These are phyloP conservation scores for Penicillium samsonianum DNA, from an alignment of 495 filamentous ascomycete genomes.

Conservation along the genomic window DNA sequence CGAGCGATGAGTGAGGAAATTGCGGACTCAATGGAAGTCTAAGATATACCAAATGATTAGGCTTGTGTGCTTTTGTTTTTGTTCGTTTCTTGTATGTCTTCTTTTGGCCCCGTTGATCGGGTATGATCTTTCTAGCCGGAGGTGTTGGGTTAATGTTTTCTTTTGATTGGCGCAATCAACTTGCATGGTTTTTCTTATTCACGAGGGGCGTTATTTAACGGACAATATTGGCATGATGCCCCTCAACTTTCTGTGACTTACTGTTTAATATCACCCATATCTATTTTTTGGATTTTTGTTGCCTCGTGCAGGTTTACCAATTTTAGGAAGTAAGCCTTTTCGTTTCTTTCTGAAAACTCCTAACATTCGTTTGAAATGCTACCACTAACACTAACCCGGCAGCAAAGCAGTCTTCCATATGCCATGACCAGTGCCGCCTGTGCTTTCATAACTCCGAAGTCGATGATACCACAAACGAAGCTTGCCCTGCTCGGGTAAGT, in stretches of 20 bases:
- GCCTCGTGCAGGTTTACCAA: neutral
- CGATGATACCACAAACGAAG: too few relatives aligned
- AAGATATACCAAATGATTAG: conserved; percentile 15
- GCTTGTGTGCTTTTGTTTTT: conserved; percentile 5
- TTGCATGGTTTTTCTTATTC: conserved; percentile 24
- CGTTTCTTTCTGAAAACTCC: neutral
- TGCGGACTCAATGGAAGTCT: conserved; percentile 68
- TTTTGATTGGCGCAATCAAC: conserved; percentile 32
- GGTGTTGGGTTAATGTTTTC: conserved; percentile 26
- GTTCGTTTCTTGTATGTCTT: conserved; percentile 17
- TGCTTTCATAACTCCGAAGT: too few relatives aligned
- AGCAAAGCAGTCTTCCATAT: neutral
- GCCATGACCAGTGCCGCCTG: too few relatives aligned
- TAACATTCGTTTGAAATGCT: neutral
- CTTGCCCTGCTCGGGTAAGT: too few relatives aligned
- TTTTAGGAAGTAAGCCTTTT: neutral
- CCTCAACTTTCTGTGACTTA: conserved; percentile 12
- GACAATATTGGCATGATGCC: conserved; percentile 23
- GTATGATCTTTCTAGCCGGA: conserved; percentile 24
- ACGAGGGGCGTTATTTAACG: conserved; percentile 18
- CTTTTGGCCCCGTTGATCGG: conserved; percentile 24
- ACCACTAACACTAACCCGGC: neutral
- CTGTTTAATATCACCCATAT: conserved; percentile 10
- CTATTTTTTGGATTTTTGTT: neutral
- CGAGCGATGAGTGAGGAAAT: conserved; percentile 75